Evolutionary conservation across 495 filamentous ascomycete species (phyloP), one percentile per base, ranked within the genome.

Genomic region (Astrothelium macrocarpum): DNA sequence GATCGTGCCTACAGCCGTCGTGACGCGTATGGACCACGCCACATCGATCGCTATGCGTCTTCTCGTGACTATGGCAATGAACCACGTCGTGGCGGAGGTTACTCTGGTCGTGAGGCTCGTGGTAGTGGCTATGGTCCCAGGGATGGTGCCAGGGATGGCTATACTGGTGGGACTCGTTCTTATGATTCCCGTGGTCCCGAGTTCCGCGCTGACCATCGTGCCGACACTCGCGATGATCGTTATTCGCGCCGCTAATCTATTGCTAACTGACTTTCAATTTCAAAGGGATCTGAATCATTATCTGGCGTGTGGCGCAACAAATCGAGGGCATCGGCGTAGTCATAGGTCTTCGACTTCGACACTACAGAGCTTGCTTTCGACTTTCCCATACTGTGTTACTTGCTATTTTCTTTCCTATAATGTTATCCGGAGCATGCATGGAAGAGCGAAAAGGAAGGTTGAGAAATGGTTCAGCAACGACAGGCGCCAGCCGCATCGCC

Each of bases 11-110:
- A 70, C 56, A 63, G 70, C 2, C 66, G 70, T 39, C 75, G 80
- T 68, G 85, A 87, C 69, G 85, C 85, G 49, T 87, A 86, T 65
- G 83, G 81, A 43, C 84, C 85, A 66, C 81, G 83, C 72, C 85
- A 84, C 61, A 80, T 84, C 64, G 87, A 90, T 65, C 84, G 87
- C 62, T 89, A 89, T 73, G 80, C 80, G 60, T 78, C 78, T 60
- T 76, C 79, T 63, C 80, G 84, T 49, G 78, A 82, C 25, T 82
- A 85, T 67, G 83, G 85, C 69, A 85, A 88, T 49, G 76, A 78
- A 60, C 75, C 78, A 64, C 74, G 77, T 29, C 70, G 74, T 49
- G 75, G 76, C 32, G 72, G 72, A 59, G 73, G 77, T 34, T 79
- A 81, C 60, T 80, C 74, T 62, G 74, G 76, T 61, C 71, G 75